These are phyloP conservation scores for Cenchrus fungigraminus DNA, from an alignment of 176 grass and related monocot genomes.

Conservation along the genomic window DNA sequence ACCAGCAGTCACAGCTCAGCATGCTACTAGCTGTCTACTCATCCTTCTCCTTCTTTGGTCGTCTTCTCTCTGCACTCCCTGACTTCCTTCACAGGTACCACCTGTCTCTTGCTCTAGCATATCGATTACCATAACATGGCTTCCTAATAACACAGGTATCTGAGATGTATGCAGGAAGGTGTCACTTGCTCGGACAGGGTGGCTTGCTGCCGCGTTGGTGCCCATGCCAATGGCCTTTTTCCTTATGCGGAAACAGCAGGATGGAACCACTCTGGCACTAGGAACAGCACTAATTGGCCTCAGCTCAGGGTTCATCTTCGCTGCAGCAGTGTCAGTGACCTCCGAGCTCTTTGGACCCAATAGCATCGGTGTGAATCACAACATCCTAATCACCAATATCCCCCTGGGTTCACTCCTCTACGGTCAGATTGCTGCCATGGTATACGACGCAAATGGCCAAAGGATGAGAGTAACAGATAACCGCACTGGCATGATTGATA, in stretches of 20 bases:
- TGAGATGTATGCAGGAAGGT: constrained; percentile 64
- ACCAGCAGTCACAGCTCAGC: constrained; percentile 59
- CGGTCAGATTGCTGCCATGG: constrained; percentile 74
- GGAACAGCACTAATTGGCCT: constrained; percentile 78
- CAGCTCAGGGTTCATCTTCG: constrained; percentile 92
- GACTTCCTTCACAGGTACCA: constrained; percentile 73
- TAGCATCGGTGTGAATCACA: constrained; percentile 87
- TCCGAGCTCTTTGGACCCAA: constrained; percentile 90
- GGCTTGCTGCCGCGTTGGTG: constrained; percentile 65
- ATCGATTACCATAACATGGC: neutral
- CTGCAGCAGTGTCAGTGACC: constrained; percentile 79
- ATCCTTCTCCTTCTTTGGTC: constrained; percentile 86
- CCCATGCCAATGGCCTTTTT: constrained; percentile 84
- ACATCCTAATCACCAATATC: constrained; percentile 97
- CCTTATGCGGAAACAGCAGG: constrained; percentile 58
- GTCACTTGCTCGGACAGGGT: constrained; percentile 78
- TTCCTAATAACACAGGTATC: neutral
- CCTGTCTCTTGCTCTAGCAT: neutral
- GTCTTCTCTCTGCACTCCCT: constrained; percentile 73
- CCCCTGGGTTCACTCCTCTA: constrained; percentile 89
- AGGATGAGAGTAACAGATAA: constrained; percentile 35
- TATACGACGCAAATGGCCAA: constrained; percentile 73
- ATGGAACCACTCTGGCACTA: constrained; percentile 45
- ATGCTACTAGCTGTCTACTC: constrained; percentile 87
- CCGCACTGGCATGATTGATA: constrained; percentile 42